A percentile compares a stretch with the other conserved stretches of the same genome.
phyloP scores from a whole-genome alignment of 1,284 basidiomycete species.

The Leccinum cinnamomeum region DNA sequence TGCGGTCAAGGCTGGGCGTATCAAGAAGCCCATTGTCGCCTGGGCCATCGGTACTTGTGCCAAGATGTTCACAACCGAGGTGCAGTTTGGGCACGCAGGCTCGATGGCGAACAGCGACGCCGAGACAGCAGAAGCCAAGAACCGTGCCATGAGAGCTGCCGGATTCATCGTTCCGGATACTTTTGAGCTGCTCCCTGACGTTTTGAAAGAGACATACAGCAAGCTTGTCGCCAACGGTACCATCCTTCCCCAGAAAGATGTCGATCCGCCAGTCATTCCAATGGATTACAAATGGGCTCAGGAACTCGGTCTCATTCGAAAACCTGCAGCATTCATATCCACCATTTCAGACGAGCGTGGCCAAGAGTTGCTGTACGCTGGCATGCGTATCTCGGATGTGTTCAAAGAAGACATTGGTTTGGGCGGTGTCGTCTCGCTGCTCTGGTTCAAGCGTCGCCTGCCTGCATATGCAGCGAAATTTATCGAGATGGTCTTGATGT shows the following conservation, averaged over 20 bases:
- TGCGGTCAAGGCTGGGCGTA: conserved; percentile 90
- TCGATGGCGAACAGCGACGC: conserved; percentile 97
- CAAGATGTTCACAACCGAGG: conserved; percentile 99
- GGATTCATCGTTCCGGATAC: conserved; percentile 98
- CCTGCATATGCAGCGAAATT: conserved; percentile 90
- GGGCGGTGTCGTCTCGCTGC: conserved; percentile 92
- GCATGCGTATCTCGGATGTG: conserved; percentile 98
- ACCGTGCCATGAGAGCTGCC: conserved; percentile 90
- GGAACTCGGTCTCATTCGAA: conserved; percentile 97
- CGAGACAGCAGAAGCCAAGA: conserved; percentile 99
- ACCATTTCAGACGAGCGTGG: conserved; percentile 99
- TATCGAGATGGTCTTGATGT: conserved; percentile 99
- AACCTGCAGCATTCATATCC: conserved; percentile 99
- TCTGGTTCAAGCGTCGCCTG: conserved; percentile 97
- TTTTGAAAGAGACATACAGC: conserved; percentile 85
- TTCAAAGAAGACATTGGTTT: conserved; percentile 98
- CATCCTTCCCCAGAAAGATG: conserved; percentile 76
- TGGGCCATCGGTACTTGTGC: conserved; percentile 99
- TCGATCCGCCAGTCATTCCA: conserved; percentile 92
- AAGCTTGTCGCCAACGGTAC: conserved; percentile 72
- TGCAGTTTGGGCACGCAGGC: conserved; percentile 99
- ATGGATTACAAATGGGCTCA: conserved; percentile 99
- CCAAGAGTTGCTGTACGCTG: conserved; percentile 97
- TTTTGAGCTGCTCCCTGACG: conserved; percentile 92
- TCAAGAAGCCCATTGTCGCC: conserved; percentile 98